A percentile compares a stretch with the other conserved stretches of the same genome.
Conservation (phyloP, 441 rosid species). For the Erodium texanum region DNA sequence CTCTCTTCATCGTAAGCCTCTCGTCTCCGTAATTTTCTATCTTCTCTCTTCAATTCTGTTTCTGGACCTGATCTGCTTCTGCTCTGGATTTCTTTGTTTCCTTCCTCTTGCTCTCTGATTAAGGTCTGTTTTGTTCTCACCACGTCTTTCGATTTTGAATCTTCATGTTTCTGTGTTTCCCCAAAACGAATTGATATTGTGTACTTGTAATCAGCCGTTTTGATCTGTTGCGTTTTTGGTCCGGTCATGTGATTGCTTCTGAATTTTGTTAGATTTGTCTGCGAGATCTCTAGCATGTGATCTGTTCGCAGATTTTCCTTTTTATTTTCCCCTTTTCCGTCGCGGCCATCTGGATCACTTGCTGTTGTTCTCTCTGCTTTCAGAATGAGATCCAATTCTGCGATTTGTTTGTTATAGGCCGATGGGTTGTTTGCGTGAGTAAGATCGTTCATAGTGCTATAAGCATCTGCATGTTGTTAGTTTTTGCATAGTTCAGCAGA, state of each 20-base stretch:
- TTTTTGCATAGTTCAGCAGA: neutral
- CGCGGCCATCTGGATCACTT: neutral
- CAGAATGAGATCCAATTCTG: conserved; percentile 2
- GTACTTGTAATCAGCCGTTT: neutral
- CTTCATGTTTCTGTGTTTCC: neutral
- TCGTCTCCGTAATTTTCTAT: neutral
- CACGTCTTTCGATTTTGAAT: no score
- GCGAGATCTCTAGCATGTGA: neutral
- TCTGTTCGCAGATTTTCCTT: neutral
- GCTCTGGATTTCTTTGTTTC: neutral
- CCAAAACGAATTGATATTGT: neutral
- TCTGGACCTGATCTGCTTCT: neutral
- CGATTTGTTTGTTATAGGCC: neutral
- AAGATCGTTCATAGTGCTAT: neutral
- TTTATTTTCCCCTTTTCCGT: neutral
- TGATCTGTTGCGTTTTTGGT: neutral
- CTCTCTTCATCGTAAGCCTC: conserved; percentile 5
- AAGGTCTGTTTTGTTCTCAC: neutral
- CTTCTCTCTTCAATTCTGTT: neutral
- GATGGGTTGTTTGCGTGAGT: neutral
- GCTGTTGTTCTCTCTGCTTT: neutral
- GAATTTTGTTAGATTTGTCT: neutral
- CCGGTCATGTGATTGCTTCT: neutral
- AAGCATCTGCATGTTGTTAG: neutral
- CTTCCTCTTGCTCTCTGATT: neutral